Conservation (phyloP, 1,284 basidiomycete species). For the Apiotrichum laibachii region DNA sequence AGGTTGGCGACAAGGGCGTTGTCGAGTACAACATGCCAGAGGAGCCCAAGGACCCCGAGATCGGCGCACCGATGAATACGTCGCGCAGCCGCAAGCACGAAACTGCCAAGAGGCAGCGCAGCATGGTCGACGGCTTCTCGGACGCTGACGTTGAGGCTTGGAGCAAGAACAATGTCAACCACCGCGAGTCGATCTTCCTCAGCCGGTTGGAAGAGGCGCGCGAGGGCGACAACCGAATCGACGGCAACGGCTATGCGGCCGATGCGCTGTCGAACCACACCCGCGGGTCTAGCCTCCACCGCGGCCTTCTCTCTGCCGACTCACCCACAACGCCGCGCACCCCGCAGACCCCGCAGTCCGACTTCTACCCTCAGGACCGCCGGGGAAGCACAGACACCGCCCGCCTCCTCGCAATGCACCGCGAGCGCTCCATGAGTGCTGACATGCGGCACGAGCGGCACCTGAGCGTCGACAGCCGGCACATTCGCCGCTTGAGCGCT, state of each 20-base stretch:
- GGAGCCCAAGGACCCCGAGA: not conserved
- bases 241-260: not conserved
- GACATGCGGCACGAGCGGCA: not conserved
- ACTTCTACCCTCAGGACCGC: not conserved
- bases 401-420: not conserved
- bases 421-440: not conserved
- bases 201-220: conserved; percentile 33
- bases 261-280: conserved; percentile 12
- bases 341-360: not conserved
- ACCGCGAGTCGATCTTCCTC: conserved; percentile 35
- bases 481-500: too few species aligned
- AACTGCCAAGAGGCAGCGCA: conserved; percentile 43
- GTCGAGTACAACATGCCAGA: conserved; percentile 29
- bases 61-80: not conserved
- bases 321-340: not conserved
- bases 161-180: conserved; percentile 29
- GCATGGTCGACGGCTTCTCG: conserved; percentile 48
- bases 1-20: conserved; percentile 39
- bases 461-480: not conserved
- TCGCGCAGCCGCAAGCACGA: conserved; percentile 42
- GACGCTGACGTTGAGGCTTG: conserved; percentile 40
- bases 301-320: conserved; percentile 4
- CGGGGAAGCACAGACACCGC: not conserved
- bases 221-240: conserved; percentile 21
- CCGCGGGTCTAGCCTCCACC: conserved; percentile 17